Percentiles rank a stretch among this genome's conserved stretches.
These are phyloP conservation scores for Suhomyces yuchorum DNA, from an alignment of 1,139 yeast species.

Conservation along the genomic window DNA sequence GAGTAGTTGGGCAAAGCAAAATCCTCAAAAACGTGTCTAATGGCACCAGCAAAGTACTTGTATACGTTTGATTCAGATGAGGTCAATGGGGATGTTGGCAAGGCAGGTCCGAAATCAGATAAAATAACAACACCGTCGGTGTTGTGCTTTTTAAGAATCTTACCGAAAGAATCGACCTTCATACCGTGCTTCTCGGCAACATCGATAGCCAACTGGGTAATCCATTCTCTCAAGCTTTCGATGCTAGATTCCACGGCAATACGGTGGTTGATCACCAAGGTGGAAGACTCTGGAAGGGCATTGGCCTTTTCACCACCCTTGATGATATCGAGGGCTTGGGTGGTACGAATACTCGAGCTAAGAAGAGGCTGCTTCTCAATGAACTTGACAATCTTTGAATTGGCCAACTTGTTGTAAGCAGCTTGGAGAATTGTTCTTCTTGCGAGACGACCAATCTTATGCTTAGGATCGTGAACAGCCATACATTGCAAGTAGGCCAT, in stretches of 20 bases:
- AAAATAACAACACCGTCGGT: constrained; percentile 30
- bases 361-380: constrained; percentile 19
- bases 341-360: constrained; percentile 31
- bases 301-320: constrained; percentile 40
- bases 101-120: constrained; percentile 16
- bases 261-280: constrained; percentile 35
- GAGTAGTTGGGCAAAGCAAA: constrained; percentile 37
- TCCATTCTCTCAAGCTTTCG: constrained; percentile 24
- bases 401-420: constrained; percentile 28
- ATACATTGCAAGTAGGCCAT: constrained; percentile 48
- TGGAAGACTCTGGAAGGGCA: constrained; percentile 42
- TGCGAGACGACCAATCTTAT: constrained; percentile 16
- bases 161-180: constrained; percentile 20
- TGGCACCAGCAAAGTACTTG: constrained; percentile 43
- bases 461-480: constrained; percentile 37
- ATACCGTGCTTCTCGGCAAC: constrained; percentile 29
- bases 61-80: constrained; percentile 42
- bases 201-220: constrained; percentile 26
- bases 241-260: constrained; percentile 33
- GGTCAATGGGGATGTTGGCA: constrained; percentile 41
- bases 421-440: constrained; percentile 31
- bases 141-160: constrained; percentile 22
- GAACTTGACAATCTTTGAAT: constrained; percentile 23
- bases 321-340: constrained; percentile 39
- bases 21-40: constrained; percentile 49